Percentiles rank a stretch among this genome's conserved stretches.
Conservation (phyloP, 805 yeast genomes). For the Wickerhamomyces sydowiorum region DNA sequence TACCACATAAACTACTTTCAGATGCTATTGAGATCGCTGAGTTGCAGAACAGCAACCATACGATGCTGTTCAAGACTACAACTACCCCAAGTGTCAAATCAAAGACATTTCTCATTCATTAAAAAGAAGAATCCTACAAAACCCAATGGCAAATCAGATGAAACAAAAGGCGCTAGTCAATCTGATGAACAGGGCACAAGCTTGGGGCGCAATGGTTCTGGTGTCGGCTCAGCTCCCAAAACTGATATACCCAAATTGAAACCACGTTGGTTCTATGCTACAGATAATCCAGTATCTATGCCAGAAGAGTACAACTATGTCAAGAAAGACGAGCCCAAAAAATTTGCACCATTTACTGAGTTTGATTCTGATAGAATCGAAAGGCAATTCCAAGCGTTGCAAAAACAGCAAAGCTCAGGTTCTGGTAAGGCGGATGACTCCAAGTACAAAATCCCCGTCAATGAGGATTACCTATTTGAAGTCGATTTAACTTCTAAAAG, state of each 20-base stretch:
- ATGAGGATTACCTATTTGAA: conserved; percentile 74
- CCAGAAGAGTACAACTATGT: conserved; percentile 55
- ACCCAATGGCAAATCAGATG: too few relatives aligned
- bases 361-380: conserved; percentile 64
- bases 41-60: too few relatives aligned
- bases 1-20: too few relatives aligned
- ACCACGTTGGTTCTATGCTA: conserved; percentile 71
- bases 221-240: conserved; percentile 17
- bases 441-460: conserved; percentile 45
- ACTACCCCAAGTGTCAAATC: neutral
- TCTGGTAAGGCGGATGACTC: neutral
- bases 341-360: conserved; percentile 62
- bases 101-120: neutral
- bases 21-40: too few relatives aligned
- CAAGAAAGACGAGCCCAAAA: conserved; percentile 44
- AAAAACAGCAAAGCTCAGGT: conserved; percentile 1
- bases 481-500: conserved; percentile 55
- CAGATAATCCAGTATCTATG: conserved; percentile 66
- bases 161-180: too few relatives aligned
- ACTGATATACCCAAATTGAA: conserved; percentile 1
- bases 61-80: too few relatives aligned
- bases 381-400: conserved; percentile 11
- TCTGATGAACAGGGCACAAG: too few relatives aligned
- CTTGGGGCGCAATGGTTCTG: too few relatives aligned
- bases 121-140: neutral